These are phyloP conservation scores for Clonostachys solani DNA, from an alignment of 2,329 filamentous ascomycete species.

Conservation along the genomic window DNA sequence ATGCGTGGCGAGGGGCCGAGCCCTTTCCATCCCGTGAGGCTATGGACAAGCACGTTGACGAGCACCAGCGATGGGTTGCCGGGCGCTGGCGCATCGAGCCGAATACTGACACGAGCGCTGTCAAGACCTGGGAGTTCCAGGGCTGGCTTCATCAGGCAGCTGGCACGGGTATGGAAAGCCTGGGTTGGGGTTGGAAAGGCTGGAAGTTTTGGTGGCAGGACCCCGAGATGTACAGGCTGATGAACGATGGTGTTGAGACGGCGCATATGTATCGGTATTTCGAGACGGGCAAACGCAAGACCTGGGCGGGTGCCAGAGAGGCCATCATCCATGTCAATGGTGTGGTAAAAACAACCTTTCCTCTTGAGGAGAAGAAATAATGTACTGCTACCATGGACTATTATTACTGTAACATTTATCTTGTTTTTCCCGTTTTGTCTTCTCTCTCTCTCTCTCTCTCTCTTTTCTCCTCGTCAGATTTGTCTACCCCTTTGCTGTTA, in stretches of 20 bases:
- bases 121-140: conserved; percentile 18
- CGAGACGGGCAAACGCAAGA: conserved; percentile 26
- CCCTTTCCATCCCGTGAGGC: conserved; percentile 23
- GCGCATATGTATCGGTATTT: conserved; percentile 35
- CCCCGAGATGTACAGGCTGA: conserved; percentile 25
- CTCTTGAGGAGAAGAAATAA: conserved; percentile 1
- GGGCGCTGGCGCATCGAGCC: conserved; percentile 8
- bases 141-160: conserved; percentile 34
- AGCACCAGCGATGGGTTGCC: conserved; percentile 23
- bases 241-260: conserved; percentile 32
- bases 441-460: background rate
- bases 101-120: conserved; percentile 18
- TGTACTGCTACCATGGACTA: no score
- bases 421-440: background rate
- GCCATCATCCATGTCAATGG: conserved; percentile 24
- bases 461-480: background rate
- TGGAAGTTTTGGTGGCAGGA: conserved; percentile 37
- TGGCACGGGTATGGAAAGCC: conserved; percentile 27
- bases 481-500: no score
- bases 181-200: conserved; percentile 32
- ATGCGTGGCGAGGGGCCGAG: conserved; percentile 34
- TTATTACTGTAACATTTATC: background rate
- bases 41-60: conserved; percentile 27
- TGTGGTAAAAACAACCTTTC: background rate
- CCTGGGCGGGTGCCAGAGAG: conserved; percentile 30